These are phyloP conservation scores for Dichotomopilus funicola DNA, from an alignment of 2,329 filamentous ascomycete species.

Conservation along the genomic window DNA sequence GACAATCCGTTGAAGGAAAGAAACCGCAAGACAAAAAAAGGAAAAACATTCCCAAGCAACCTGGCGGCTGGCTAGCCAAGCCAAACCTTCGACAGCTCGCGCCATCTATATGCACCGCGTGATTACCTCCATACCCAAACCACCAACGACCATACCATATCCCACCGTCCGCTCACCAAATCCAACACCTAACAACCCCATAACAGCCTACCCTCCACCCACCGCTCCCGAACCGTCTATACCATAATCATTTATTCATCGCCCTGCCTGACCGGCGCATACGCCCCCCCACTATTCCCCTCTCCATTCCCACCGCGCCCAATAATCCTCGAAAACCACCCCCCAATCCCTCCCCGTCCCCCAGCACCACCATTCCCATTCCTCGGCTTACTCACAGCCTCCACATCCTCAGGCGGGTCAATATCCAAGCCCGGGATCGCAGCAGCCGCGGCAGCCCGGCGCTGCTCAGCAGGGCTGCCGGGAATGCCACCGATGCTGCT, in stretches of 20 bases:
- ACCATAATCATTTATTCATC: slow-evolving; percentile 29
- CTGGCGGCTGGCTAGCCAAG: not conserved
- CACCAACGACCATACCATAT: not conserved
- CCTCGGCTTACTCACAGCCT: slow-evolving; percentile 40
- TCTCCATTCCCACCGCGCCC: slow-evolving; percentile 33
- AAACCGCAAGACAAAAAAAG: not conserved
- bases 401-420: slow-evolving; percentile 62
- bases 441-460: slow-evolving; percentile 42
- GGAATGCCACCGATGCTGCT: too few relatives aligned
- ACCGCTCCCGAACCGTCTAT: too few relatives aligned
- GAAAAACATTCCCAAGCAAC: not conserved
- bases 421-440: slow-evolving; percentile 78
- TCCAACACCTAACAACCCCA: not conserved
- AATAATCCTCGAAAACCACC: slow-evolving; percentile 42
- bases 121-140: not conserved
- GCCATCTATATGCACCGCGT: slow-evolving; percentile 20
- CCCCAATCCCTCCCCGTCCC: slow-evolving; percentile 38
- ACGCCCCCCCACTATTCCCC: slow-evolving; percentile 29
- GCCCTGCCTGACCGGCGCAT: slow-evolving; percentile 36
- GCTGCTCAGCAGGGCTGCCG: slow-evolving; percentile 40
- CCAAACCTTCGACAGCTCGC: not conserved
- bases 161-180: not conserved
- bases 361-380: slow-evolving; percentile 20
- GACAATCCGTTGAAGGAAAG: not conserved
- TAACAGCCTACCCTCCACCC: too few relatives aligned